Conservation (phyloP, 306 rosid species). For the Dalbergia cultrata region DNA sequence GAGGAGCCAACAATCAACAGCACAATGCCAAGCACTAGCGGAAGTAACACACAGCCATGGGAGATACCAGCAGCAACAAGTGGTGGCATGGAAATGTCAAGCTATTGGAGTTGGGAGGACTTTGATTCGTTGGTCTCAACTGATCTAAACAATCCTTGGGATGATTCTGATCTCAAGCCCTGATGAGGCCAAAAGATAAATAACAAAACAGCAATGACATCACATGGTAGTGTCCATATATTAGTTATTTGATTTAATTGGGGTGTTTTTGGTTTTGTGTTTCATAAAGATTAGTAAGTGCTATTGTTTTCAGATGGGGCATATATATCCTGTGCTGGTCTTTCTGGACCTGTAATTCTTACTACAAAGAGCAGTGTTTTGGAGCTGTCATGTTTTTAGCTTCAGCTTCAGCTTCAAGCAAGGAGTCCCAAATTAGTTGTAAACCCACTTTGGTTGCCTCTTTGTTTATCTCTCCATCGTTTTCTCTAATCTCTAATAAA, state of each 20-base stretch:
- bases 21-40: slow-evolving; percentile 34
- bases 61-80: slow-evolving; percentile 52
- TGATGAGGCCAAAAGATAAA: slow-evolving; percentile 43
- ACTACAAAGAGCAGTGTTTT: slow-evolving; percentile 46
- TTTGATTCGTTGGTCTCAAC: slow-evolving; percentile 80
- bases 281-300: slow-evolving; percentile 43
- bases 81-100: slow-evolving; percentile 59
- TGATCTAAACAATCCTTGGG: slow-evolving; percentile 85
- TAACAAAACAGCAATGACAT: slow-evolving; percentile 6
- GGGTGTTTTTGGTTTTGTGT: slow-evolving; percentile 34
- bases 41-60: slow-evolving; percentile 66
- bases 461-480: slow-evolving; percentile 40
- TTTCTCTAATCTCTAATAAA: slow-evolving; percentile 46
- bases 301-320: slow-evolving; percentile 54
- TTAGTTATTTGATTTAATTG: slow-evolving; percentile 54
- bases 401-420: slow-evolving; percentile 70
- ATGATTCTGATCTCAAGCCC: slow-evolving; percentile 78
- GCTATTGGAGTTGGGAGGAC: slow-evolving; percentile 91
- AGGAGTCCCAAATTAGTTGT: slow-evolving; percentile 36
- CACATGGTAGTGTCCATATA: slow-evolving; percentile 46
- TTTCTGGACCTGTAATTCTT: slow-evolving; percentile 45
- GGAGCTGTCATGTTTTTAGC: slow-evolving; percentile 71
- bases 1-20: slow-evolving; percentile 59
- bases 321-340: slow-evolving; percentile 41
- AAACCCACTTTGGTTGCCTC: slow-evolving; percentile 44